Evolutionary conservation across 1,139 yeast species (phyloP).

Genomic region (Taphrina betulina): DNA sequence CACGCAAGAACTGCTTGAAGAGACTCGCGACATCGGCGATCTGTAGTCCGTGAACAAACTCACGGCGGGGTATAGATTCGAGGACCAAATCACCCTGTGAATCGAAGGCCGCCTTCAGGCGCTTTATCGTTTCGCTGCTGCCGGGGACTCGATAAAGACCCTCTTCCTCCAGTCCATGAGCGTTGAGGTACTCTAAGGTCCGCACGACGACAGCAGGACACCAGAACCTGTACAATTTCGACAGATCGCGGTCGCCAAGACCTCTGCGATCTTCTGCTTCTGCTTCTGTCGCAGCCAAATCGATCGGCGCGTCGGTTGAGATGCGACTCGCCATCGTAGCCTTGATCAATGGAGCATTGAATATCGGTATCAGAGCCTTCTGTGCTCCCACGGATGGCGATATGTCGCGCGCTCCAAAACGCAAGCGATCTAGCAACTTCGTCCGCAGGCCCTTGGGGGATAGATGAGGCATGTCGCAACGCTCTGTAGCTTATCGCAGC

Average conservation of each 20-base stretch:
- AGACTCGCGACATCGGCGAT: slow-evolving; percentile 66
- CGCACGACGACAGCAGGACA: slow-evolving; percentile 35
- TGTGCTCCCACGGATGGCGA: not conserved
- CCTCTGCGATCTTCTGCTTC: not conserved
- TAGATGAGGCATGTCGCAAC: not conserved
- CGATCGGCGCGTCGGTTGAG: too few relatives aligned
- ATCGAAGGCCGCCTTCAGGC: slow-evolving; percentile 16
- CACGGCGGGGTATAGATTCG: not conserved
- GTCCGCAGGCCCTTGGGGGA: slow-evolving; percentile 9
- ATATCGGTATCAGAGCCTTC: slow-evolving; percentile 3
- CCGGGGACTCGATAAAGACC: slow-evolving; percentile 37
- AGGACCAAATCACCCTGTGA: slow-evolving; percentile 7
- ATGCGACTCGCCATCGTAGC: slow-evolving; percentile 12
- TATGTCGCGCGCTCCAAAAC: slow-evolving; percentile 5
- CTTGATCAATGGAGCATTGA: not conserved
- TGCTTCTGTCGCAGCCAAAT: too few relatives aligned
- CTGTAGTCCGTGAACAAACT: slow-evolving; percentile 1
- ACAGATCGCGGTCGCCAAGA: not conserved
- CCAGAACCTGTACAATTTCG: slow-evolving; percentile 29
- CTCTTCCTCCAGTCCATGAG: slow-evolving; percentile 35
- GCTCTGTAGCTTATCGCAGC: too few relatives aligned
- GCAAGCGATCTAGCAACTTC: slow-evolving; percentile 2
- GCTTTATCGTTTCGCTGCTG: slow-evolving; percentile 23
- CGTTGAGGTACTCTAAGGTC: slow-evolving; percentile 32
- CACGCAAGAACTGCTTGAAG: slow-evolving; percentile 69